Percentiles rank a stretch among this genome's conserved stretches.
phyloP scores from a whole-genome alignment of 345 rosid species.

The Ricinus communis region DNA sequence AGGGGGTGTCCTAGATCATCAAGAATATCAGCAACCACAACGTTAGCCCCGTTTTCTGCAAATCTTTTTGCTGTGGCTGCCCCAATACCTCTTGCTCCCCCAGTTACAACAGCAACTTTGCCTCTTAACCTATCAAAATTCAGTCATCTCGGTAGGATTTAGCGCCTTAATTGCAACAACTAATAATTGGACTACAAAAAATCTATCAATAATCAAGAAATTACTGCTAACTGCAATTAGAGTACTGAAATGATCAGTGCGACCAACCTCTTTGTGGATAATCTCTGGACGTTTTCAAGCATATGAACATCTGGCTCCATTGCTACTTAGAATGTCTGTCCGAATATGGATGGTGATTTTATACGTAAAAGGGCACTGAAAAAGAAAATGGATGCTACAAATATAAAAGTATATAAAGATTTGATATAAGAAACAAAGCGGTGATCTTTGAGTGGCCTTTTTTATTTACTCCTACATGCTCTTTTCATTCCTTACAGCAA shows the following conservation, averaged over 20 bases:
- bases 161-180: too few relatives aligned
- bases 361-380: background rate
- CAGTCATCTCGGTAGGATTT: background rate
- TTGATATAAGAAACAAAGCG: background rate
- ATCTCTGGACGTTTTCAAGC: background rate
- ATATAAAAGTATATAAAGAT: too few relatives aligned
- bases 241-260: background rate
- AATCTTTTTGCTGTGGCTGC: constrained; percentile 75
- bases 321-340: background rate
- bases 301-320: constrained; percentile 13
- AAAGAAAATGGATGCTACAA: too few relatives aligned
- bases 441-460: background rate
- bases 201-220: too few relatives aligned
- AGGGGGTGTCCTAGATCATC: constrained; percentile 50
- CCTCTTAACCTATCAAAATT: constrained; percentile 39
- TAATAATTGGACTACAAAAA: too few relatives aligned
- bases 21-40: constrained; percentile 68
- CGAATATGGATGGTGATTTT: background rate
- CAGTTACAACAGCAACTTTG: constrained; percentile 74
- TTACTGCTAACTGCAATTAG: too few relatives aligned
- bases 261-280: constrained; percentile 23
- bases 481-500: constrained; percentile 19
- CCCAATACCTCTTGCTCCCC: constrained; percentile 89
- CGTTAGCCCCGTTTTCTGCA: constrained; percentile 62
- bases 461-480: constrained; percentile 15